phyloP scores from a whole-genome alignment of 352 stramenopile genomes.

The Globisporangium paddicum region DNA sequence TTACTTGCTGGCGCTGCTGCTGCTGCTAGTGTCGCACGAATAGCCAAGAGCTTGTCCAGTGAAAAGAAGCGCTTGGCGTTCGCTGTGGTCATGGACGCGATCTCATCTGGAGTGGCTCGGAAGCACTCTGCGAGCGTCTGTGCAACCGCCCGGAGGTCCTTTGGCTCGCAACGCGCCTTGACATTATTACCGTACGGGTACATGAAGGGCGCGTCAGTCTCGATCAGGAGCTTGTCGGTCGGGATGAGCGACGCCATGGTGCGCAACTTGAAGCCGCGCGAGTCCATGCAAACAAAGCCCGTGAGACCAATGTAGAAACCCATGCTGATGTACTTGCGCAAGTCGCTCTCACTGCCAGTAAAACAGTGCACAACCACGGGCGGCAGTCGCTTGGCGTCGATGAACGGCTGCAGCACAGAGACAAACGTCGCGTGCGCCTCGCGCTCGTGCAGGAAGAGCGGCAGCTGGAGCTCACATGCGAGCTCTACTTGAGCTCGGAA shows the following conservation, averaged over 20 bases:
- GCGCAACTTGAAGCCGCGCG: slow-evolving; percentile 39
- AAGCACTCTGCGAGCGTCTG: slow-evolving; percentile 56
- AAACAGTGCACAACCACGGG: slow-evolving; percentile 75
- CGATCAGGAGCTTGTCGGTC: slow-evolving; percentile 56
- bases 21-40: background rate
- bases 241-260: slow-evolving; percentile 37
- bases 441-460: slow-evolving; percentile 93
- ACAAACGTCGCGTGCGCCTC: slow-evolving; percentile 56
- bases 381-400: slow-evolving; percentile 27
- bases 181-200: slow-evolving; percentile 44
- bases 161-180: slow-evolving; percentile 50
- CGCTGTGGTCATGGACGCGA: slow-evolving; percentile 35
- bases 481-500: slow-evolving; percentile 91
- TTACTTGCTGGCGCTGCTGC: background rate
- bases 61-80: slow-evolving; percentile 57
- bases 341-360: slow-evolving; percentile 45
- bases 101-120: slow-evolving; percentile 24
- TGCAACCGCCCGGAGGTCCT: slow-evolving; percentile 53
- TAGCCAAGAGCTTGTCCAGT: slow-evolving; percentile 17
- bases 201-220: slow-evolving; percentile 81
- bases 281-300: slow-evolving; percentile 63
- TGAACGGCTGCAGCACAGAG: slow-evolving; percentile 28
- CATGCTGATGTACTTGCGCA: slow-evolving; percentile 50
- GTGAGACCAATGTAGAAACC: slow-evolving; percentile 77
- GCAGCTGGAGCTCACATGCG: slow-evolving; percentile 70